These are phyloP conservation scores for Ceriops decandra DNA, from an alignment of 345 rosid genomes.

Conservation along the genomic window DNA sequence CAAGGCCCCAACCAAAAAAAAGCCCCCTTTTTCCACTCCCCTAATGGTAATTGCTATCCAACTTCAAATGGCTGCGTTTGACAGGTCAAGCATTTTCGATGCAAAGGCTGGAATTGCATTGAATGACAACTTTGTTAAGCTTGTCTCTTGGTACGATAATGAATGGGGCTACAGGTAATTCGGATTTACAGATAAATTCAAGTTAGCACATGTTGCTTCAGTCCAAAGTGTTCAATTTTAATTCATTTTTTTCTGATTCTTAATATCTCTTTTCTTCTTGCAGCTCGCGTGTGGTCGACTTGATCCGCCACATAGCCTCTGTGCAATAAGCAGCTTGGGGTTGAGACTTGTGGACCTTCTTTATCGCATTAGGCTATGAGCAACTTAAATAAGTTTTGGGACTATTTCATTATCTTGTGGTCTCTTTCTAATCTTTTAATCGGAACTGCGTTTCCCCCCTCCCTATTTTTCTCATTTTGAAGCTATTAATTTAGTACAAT, in stretches of 20 bases:
- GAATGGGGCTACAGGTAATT: conserved; percentile 31
- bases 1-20: neutral
- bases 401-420: too few species aligned
- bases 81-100: conserved; percentile 19
- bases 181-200: neutral
- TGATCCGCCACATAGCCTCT: conserved; percentile 50
- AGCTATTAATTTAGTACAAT: too few species aligned
- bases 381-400: too few species aligned
- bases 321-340: neutral
- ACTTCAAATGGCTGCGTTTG: neutral
- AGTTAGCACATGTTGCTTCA: neutral
- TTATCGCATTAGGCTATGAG: too few species aligned
- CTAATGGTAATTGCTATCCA: neutral
- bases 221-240: neutral
- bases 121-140: conserved; percentile 21
- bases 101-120: conserved; percentile 29
- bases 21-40: too few species aligned
- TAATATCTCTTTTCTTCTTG: neutral
- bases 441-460: too few species aligned
- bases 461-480: too few species aligned
- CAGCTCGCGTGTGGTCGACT: conserved; percentile 54
- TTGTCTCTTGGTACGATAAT: conserved; percentile 23
- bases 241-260: neutral
- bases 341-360: neutral
- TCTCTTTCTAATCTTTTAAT: too few species aligned